Percentiles rank a stretch among this genome's conserved stretches.
Evolutionary conservation across 2,329 filamentous ascomycete genomes (phyloP).

Genomic region (Aspergillus tamarii): DNA sequence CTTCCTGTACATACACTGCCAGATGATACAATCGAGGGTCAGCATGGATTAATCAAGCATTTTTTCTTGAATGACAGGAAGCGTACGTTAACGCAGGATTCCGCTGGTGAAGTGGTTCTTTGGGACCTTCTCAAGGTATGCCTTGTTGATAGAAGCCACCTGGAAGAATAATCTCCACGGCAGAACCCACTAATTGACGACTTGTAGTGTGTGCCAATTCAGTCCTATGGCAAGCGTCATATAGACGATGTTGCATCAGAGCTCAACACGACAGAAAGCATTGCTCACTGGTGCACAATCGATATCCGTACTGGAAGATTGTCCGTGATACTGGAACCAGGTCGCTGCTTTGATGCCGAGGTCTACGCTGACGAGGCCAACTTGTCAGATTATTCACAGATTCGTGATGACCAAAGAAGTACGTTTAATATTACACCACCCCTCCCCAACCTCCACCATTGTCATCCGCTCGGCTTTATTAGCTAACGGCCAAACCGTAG

Average conservation of each 20-base stretch:
- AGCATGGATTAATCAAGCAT: conserved; percentile 93
- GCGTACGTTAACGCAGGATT: conserved; percentile 87
- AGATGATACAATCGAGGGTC: conserved; percentile 86
- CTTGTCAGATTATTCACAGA: conserved; percentile 73
- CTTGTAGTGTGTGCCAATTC: conserved; percentile 75
- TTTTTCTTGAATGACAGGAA: conserved; percentile 87
- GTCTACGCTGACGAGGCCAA: conserved; percentile 91
- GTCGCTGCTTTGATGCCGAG: conserved; percentile 96
- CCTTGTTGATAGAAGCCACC: conserved; percentile 49
- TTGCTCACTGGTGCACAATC: conserved; percentile 94
- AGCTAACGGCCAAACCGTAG: conserved; percentile 48
- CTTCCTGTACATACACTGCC: conserved; percentile 70
- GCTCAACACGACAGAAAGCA: conserved; percentile 84
- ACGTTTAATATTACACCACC: conserved; percentile 40
- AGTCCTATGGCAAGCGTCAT: conserved; percentile 92
- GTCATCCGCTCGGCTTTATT: background rate
- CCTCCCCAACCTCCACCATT: background rate
- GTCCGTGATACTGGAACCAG: conserved; percentile 87
- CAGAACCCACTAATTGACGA: conserved; percentile 21
- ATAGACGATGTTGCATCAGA: conserved; percentile 87
- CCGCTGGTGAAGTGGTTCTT: conserved; percentile 88
- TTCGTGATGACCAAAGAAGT: conserved; percentile 93
- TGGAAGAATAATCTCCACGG: background rate
- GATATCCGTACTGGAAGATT: conserved; percentile 91
- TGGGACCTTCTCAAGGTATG: conserved; percentile 89